phyloP scores from a whole-genome alignment of 345 rosid species.

The Noccaea bulbosa region DNA sequence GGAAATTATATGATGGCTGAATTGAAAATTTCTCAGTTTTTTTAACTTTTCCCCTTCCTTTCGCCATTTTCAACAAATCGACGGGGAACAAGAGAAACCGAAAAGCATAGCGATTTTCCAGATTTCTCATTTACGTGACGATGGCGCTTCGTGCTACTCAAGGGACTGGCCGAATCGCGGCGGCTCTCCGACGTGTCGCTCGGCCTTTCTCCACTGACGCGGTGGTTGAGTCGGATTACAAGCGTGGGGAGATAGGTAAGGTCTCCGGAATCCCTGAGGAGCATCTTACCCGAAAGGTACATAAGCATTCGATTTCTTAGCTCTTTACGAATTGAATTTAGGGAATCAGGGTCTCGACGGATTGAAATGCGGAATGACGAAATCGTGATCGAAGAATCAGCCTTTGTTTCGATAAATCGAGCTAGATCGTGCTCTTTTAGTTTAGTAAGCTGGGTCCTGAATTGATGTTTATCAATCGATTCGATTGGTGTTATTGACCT shows the following conservation, averaged over 20 bases:
- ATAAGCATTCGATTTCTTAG: conserved; percentile 5
- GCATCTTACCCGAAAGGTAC: conserved; percentile 73
- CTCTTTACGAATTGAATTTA: not conserved
- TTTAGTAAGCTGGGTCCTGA: too few relatives aligned
- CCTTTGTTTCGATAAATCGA: conserved; percentile 1
- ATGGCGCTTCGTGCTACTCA: conserved; percentile 70
- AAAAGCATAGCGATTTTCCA: conserved; percentile 25
- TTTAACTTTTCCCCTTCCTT: conserved; percentile 2
- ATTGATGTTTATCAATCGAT: conserved; percentile 4
- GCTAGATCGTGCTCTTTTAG: not conserved
- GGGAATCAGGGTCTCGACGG: conserved; percentile 22
- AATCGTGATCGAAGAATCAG: conserved; percentile 14
- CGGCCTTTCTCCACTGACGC: conserved; percentile 65
- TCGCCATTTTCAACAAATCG: conserved; percentile 15
- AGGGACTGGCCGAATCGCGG: conserved; percentile 45
- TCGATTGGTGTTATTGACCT: conserved; percentile 1
- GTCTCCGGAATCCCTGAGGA: conserved; percentile 94
- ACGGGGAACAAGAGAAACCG: conserved; percentile 14
- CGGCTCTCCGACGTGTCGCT: conserved; percentile 43
- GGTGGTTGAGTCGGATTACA: conserved; percentile 72
- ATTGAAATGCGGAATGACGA: not conserved
- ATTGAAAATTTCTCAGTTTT: not conserved
- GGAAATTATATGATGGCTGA: not conserved
- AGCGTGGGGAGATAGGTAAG: conserved; percentile 83
- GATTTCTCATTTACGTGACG: conserved; percentile 29